Evolutionary conservation across 257 asterid species (phyloP), one percentile per base, ranked within the genome.

Genomic region (Lycium ferocissimum): DNA sequence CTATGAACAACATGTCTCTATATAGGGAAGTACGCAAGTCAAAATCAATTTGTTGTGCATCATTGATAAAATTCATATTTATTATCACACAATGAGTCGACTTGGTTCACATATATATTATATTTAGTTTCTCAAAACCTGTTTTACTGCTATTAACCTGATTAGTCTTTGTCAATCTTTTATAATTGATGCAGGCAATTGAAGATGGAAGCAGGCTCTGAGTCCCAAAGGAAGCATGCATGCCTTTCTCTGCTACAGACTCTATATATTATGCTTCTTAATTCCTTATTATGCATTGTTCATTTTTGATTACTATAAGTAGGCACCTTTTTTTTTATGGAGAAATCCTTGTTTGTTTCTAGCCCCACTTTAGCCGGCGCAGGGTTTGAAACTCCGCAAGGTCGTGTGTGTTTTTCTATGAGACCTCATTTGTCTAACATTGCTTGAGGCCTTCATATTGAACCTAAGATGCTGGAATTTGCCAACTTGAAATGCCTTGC

Each of bases 191-290:
- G 2, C 62, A 75, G 81, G 45, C 13, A 75, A 49, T 75, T 75
- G 45, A 12, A 6, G 43, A 75, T 49, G 62, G 81, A 75, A 49
- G 20, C 81, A 20, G 11, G 20, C 58, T 20, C n/a, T 47, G 0
- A 20, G 61, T 75, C 61, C 62, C 22, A 75, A 75, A 49, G 61
- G 81, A 26, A 49, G 81, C 81, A 49, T 22, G 20, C 81, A 20
- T 75, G 61, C 18, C 12, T 14, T 47, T 73, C 81, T 47, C 80
- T 72, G 18, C 80, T 5, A 43, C 57, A 43, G 17, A 26, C 35
- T 54, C n/a, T 66, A 66, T 15, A 53, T 20, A 71, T 18, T 71
- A 45, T 40, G 17, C 18, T 65, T 26, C 72, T 65, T 65, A 71
- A 71, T 8, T 71, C 57, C 58, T 45, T 6, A 47, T 73, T 73